Evolutionary conservation across 371 early-diverging fungal species (phyloP).

Genomic region (Ordospora pajunii): DNA sequence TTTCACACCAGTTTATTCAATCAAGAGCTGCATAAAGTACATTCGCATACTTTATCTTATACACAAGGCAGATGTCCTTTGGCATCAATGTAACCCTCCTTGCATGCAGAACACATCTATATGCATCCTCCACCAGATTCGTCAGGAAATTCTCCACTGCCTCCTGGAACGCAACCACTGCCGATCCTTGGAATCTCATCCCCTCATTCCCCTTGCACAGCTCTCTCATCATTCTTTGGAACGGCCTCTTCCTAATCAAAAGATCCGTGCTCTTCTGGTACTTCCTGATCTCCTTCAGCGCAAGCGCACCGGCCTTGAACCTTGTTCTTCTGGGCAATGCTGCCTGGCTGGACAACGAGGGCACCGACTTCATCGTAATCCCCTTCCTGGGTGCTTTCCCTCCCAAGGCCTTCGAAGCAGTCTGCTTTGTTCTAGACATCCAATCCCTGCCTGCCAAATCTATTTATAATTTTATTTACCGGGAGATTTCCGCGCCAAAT

Average conservation of each 20-base stretch:
- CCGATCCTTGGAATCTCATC: slow-evolving; percentile 65
- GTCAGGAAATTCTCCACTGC: slow-evolving; percentile 76
- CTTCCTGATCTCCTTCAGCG: slow-evolving; percentile 66
- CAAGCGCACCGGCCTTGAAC: slow-evolving; percentile 66
- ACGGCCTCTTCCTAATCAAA: slow-evolving; percentile 68
- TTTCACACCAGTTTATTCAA: neutral
- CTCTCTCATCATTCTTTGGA: slow-evolving; percentile 66
- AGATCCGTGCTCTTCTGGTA: slow-evolving; percentile 68
- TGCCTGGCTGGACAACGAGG: slow-evolving; percentile 23
- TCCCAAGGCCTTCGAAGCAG: slow-evolving; percentile 58
- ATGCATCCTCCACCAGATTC: slow-evolving; percentile 78
- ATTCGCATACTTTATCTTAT: slow-evolving; percentile 67
- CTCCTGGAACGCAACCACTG: slow-evolving; percentile 75
- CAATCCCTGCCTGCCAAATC: neutral
- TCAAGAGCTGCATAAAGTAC: slow-evolving; percentile 38
- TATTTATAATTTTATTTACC: slow-evolving; percentile 33
- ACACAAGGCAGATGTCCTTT: slow-evolving; percentile 76
- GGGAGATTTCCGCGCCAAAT: slow-evolving; percentile 25
- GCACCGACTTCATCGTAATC: slow-evolving; percentile 50
- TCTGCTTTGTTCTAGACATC: slow-evolving; percentile 62
- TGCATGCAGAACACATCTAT: slow-evolving; percentile 78
- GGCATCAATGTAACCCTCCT: slow-evolving; percentile 82
- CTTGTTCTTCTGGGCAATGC: slow-evolving; percentile 56
- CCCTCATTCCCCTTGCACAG: slow-evolving; percentile 50
- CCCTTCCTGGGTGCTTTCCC: slow-evolving; percentile 62